Evolutionary conservation across 2,329 filamentous ascomycete species (phyloP).

Genomic region (Aureobasidium leucospermi): DNA sequence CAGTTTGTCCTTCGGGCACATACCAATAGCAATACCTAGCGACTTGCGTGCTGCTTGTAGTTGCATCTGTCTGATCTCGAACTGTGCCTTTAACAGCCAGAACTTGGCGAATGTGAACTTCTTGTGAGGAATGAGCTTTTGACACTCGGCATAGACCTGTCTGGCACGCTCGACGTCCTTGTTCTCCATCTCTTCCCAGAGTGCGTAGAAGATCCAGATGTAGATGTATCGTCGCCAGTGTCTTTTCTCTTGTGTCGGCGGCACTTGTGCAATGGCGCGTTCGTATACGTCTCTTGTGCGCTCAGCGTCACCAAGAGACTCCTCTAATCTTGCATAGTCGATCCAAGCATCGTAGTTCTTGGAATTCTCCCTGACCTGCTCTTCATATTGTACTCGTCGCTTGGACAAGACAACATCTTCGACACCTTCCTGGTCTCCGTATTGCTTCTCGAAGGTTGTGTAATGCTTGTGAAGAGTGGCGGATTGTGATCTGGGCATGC

Average conservation of each 20-base stretch:
- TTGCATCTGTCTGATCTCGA: slow-evolving; percentile 82
- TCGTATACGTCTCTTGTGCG: slow-evolving; percentile 90
- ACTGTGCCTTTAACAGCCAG: slow-evolving; percentile 89
- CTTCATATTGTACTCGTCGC: slow-evolving; percentile 85
- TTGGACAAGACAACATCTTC: slow-evolving; percentile 96
- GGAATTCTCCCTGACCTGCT: slow-evolving; percentile 84
- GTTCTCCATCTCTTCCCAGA: slow-evolving; percentile 87
- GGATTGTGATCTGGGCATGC: slow-evolving; percentile 80
- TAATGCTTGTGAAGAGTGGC: slow-evolving; percentile 84
- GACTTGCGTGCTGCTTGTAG: slow-evolving; percentile 77
- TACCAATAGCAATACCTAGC: slow-evolving; percentile 80
- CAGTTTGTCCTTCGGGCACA: slow-evolving; percentile 92
- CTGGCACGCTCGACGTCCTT: slow-evolving; percentile 71
- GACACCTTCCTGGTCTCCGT: slow-evolving; percentile 84
- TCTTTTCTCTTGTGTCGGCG: slow-evolving; percentile 90
- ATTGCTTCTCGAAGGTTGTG: slow-evolving; percentile 97
- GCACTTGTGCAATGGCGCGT: slow-evolving; percentile 88
- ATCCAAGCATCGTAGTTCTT: slow-evolving; percentile 98
- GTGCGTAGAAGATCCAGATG: slow-evolving; percentile 93
- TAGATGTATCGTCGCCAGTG: slow-evolving; percentile 98
- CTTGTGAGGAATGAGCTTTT: slow-evolving; percentile 86
- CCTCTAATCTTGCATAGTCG: slow-evolving; percentile 86
- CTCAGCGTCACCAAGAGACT: slow-evolving; percentile 73
- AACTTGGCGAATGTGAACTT: slow-evolving; percentile 96
- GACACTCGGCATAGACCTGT: slow-evolving; percentile 84